Evolutionary conservation across 2,329 filamentous ascomycete genomes (phyloP), one percentile per base, ranked within the genome.

Genomic region (Phoma sp.): DNA sequence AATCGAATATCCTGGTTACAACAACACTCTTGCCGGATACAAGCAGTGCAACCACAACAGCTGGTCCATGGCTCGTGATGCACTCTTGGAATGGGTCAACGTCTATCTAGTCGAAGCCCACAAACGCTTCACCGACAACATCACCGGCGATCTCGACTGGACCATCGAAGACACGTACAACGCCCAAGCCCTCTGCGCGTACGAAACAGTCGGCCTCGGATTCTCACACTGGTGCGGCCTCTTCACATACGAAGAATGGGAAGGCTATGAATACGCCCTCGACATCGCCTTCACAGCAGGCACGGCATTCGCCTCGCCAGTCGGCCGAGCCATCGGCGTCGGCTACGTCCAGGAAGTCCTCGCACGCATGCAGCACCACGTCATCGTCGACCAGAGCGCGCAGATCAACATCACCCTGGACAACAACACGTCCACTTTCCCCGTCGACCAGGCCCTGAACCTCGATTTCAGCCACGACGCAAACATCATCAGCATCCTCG

Each of bases 401-500:
- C 76, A 80, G 51, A 72, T 80, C 75, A 90, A 91, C 68, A 79
- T 83, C n/a, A 90, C 88, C 0, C 81, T 90, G 27, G 87, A 90
- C 75, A 84, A 80, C 67, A 89, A 82, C 71, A 81, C 81, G 0
- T 78, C 78, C 32, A 92, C 89, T 0, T 93, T 93, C 70, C 89
- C 89, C 0, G 75, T 89, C 4, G 84, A 91, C 67, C 90, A 93
- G 69, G 82, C 79, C 22, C 78, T 93, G 13, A 91, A 91, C 71
- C 83, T 92, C 44, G 89, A 92, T 77, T 92, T 92, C 71, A 87
- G 84, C 13, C 89, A 93, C 71, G 89, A 93, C 73, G 88, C 87
- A 29, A 90, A 89, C 68, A 89, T 90, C 55, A 79, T 87, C 62
- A 82, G 83, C 24, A 83, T 91, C 59, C 77, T 92, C 4, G 86